phyloP scores from a whole-genome alignment of 1,284 basidiomycete genomes.

The Somion occarium region DNA sequence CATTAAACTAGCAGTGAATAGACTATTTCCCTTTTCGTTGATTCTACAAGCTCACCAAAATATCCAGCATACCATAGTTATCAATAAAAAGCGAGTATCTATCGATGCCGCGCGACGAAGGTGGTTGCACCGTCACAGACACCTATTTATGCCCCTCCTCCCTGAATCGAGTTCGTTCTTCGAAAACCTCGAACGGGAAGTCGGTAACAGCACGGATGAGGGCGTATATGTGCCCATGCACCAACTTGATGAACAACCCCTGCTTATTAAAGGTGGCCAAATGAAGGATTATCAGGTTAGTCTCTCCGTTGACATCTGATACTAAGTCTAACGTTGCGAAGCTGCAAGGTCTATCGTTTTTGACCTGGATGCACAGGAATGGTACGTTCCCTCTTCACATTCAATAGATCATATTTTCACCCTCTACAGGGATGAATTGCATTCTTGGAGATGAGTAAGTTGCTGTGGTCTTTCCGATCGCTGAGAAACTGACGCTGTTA shows the following conservation, averaged over 20 bases:
- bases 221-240: slow-evolving; percentile 30
- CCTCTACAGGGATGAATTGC: slow-evolving; percentile 52
- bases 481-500: slow-evolving; percentile 9
- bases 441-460: slow-evolving; percentile 57
- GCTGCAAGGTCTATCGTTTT: slow-evolving; percentile 49
- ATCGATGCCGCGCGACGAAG: slow-evolving; percentile 11
- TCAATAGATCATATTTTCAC: slow-evolving; percentile 3
- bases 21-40: too few species aligned
- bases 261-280: slow-evolving; percentile 37
- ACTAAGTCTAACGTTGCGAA: slow-evolving; percentile 19
- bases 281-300: slow-evolving; percentile 59
- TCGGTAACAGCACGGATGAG: slow-evolving; percentile 8
- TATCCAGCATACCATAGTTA: not conserved
- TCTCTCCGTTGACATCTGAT: too few species aligned
- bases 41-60: not conserved
- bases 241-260: slow-evolving; percentile 40
- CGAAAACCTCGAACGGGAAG: slow-evolving; percentile 13
- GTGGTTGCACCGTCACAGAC: slow-evolving; percentile 14
- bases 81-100: slow-evolving; percentile 2
- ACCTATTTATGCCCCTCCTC: slow-evolving; percentile 20
- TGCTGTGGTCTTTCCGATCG: not conserved
- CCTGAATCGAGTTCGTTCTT: slow-evolving; percentile 14
- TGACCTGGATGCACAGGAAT: slow-evolving; percentile 53
- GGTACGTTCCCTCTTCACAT: slow-evolving; percentile 26
- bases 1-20: not conserved